Percentiles rank a stretch among this genome's conserved stretches.
Conservation (phyloP, 2,329 filamentous ascomycete species). For the Fusarium nisikadoi region DNA sequence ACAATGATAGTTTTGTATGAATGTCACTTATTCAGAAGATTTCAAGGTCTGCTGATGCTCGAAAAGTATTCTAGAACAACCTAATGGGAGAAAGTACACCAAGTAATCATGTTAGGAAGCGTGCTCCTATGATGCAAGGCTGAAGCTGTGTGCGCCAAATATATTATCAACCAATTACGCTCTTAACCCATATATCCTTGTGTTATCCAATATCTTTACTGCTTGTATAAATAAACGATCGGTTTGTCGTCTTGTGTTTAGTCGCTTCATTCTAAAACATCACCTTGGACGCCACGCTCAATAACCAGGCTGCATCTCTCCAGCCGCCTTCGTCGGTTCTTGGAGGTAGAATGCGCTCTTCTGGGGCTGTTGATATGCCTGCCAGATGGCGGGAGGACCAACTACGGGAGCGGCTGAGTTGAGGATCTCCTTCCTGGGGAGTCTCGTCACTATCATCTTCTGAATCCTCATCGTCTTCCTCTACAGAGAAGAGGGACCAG, state of each 20-base stretch:
- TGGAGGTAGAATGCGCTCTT: conserved; percentile 60
- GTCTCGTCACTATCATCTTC: conserved; percentile 55
- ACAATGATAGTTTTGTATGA: background rate
- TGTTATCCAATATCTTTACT: conserved; percentile 1
- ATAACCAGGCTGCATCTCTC: conserved; percentile 75
- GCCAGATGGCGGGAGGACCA: conserved; percentile 54
- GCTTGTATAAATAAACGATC: background rate
- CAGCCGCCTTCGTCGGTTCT: conserved; percentile 68
- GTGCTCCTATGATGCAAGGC: background rate
- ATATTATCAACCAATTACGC: conserved; percentile 21
- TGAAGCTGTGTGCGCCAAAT: conserved; percentile 1
- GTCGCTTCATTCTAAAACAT: conserved; percentile 56
- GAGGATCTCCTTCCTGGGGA: conserved; percentile 41
- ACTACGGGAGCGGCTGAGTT: conserved; percentile 45
- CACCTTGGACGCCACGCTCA: conserved; percentile 72
- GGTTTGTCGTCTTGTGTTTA: conserved; percentile 1
- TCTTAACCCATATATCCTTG: background rate
- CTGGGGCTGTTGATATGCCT: conserved; percentile 53
- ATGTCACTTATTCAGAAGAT: background rate
- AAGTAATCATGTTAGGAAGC: background rate
- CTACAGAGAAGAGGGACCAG: conserved; percentile 71
- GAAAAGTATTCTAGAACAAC: background rate
- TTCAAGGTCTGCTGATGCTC: background rate
- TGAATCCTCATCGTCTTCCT: conserved; percentile 66
- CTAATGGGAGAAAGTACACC: background rate